A percentile compares a stretch with the other conserved stretches of the same genome.
Evolutionary conservation across 176 grass and related monocot genomes (phyloP).

Genomic region (Rhynchospora breviuscula): DNA sequence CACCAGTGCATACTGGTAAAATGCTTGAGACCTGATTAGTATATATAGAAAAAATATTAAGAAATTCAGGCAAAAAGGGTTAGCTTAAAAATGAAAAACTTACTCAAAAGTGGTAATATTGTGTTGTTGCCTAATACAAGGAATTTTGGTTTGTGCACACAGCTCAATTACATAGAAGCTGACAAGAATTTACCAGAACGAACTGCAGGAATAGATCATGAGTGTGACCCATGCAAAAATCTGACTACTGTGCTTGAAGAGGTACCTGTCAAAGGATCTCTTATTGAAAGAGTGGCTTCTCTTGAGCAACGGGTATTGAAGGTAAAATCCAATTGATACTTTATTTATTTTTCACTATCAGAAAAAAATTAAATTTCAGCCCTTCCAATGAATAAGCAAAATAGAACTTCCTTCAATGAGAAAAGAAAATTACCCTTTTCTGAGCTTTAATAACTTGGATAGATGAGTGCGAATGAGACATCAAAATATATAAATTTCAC

Average conservation of each 20-base stretch:
- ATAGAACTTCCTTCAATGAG: neutral
- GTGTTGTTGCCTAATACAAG: neutral
- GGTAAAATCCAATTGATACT: constrained; percentile 7
- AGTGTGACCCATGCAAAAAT: constrained; percentile 6
- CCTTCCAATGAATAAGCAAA: neutral
- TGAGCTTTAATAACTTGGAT: neutral
- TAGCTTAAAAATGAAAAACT: neutral
- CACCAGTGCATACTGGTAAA: neutral
- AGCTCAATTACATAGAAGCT: constrained; percentile 29
- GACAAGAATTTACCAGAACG: neutral
- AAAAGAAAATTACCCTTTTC: neutral
- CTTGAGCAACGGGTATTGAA: constrained; percentile 25
- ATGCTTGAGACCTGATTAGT: neutral
- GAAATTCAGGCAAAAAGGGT: neutral
- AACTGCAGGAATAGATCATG: neutral
- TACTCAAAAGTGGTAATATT: neutral
- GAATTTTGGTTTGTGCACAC: neutral
- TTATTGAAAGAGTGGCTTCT: constrained; percentile 27
- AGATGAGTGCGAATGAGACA: neutral
- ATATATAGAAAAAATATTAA: neutral
- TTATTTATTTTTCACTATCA: neutral
- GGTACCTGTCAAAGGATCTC: constrained; percentile 27
- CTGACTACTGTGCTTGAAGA: constrained; percentile 22
- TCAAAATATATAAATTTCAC: neutral
- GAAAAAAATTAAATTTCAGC: neutral